phyloP scores from a whole-genome alignment of 306 rosid species.

The Bauhinia variegata region DNA sequence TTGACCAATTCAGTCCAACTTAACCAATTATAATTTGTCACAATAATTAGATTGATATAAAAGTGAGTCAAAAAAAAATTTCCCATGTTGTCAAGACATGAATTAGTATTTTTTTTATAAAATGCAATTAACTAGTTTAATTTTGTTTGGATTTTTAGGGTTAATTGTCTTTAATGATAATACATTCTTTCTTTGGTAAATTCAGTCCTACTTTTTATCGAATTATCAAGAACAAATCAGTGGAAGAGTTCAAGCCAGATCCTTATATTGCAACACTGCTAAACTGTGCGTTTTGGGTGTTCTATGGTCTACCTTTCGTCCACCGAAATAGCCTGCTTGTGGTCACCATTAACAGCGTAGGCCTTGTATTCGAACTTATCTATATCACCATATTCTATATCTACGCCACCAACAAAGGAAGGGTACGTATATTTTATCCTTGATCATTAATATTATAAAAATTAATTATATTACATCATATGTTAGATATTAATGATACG shows the following conservation, averaged over 20 bases:
- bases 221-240: slow-evolving; percentile 61
- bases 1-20: too few relatives aligned
- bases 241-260: slow-evolving; percentile 65
- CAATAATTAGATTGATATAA: too few relatives aligned
- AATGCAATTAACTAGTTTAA: background rate
- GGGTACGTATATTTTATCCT: slow-evolving; percentile 38
- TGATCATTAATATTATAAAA: slow-evolving; percentile 3
- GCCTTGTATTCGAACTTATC: slow-evolving; percentile 55
- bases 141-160: background rate
- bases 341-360: slow-evolving; percentile 59
- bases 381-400: slow-evolving; percentile 54
- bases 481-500: too few relatives aligned
- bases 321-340: slow-evolving; percentile 69
- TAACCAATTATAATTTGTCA: too few relatives aligned
- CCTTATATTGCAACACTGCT: slow-evolving; percentile 67
- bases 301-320: slow-evolving; percentile 77
- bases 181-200: background rate
- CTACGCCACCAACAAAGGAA: slow-evolving; percentile 48
- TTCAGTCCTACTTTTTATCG: too few relatives aligned
- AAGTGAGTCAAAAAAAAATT: too few relatives aligned
- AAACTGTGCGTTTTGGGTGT: slow-evolving; percentile 73
- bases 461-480: too few relatives aligned
- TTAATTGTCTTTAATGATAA: too few relatives aligned
- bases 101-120: too few relatives aligned
- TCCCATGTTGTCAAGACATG: background rate